Base-by-base conservation (phyloP, 441 rosid species). In the Capsella rubella region DNA sequence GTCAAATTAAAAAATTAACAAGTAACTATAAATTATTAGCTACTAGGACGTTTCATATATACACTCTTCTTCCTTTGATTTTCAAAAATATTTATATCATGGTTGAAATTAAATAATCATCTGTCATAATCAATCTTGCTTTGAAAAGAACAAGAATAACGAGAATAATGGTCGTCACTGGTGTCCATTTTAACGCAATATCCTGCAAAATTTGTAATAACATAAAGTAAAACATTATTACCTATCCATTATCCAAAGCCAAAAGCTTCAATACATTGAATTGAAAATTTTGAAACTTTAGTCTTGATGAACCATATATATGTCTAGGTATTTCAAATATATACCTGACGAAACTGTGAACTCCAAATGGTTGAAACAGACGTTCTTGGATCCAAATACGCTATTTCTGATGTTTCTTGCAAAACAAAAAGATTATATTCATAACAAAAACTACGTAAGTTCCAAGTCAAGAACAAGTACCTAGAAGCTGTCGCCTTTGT, bases 101-200 rank as follows among this genome's bases (percentile, higher is more conserved):
- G n/a, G 56, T 75, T 69, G 80, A 84, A 74, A 80, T 75, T 31
- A 78, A 55, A 77, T 81, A 81, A 62, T 74, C 79, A 21, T 83
- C 85, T 10, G 74, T 77, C 68, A 83, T 54, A 42, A 71, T 71
- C 42, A 69, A 64, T 37, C 62, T 78, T 27, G 78, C 83, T 85
- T 83, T 81, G 67, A 82, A 55, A 49, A 87, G 49, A 80, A 87
- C 76, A 67, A 79, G 25, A 60, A 78, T 77, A 63, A 79, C 80
- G 28, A 71, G 67, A 68, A 69, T 16, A 57, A 80, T 58, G 46
- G 77, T 74, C 28, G 82, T 64, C 73, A 82, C 75, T 8, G 91
- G 90, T 62, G 83, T 84, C 89, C 91, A 81, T 84, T 79, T 85
- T 77, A 85, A 54, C 8, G 83, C 87, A 74, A 89, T 78, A 60